Evolutionary conservation across 192 early-diverging fungal species (phyloP).

Genomic region (Coemansia sp.): DNA sequence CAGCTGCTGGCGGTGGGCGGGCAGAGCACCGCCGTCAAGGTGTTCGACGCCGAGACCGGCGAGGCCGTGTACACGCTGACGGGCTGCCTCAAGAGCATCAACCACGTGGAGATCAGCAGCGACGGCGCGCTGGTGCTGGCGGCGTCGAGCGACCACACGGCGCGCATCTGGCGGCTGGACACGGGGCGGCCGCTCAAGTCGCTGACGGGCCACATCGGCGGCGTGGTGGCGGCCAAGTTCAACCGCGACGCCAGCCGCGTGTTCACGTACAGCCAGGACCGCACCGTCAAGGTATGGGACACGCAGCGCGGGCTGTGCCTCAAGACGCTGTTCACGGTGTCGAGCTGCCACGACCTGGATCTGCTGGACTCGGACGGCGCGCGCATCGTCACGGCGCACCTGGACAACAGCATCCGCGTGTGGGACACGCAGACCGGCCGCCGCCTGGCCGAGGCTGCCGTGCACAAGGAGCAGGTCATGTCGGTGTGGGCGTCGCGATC

Average conservation of each 20-base stretch:
- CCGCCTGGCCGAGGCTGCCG: conserved; percentile 80
- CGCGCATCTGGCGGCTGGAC: conserved; percentile 82
- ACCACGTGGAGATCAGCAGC: conserved; percentile 66
- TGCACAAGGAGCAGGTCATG: conserved; percentile 91
- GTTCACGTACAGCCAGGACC: conserved; percentile 93
- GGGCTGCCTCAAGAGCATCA: conserved; percentile 85
- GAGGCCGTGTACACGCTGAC: conserved; percentile 63
- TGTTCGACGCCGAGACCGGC: conserved; percentile 80
- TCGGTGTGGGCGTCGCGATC: conserved; percentile 71
- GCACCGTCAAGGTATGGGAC: conserved; percentile 97
- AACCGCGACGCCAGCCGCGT: conserved; percentile 76
- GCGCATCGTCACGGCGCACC: conserved; percentile 87
- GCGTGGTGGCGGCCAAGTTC: conserved; percentile 89
- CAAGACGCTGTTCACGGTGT: conserved; percentile 90
- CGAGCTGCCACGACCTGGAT: conserved; percentile 92
- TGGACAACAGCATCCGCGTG: conserved; percentile 90
- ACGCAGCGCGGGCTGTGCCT: conserved; percentile 86
- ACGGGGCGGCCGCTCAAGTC: conserved; percentile 87
- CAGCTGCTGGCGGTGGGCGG: conserved; percentile 78
- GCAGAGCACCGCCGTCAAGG: conserved; percentile 78
- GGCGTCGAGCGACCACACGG: conserved; percentile 89
- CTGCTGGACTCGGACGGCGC: conserved; percentile 77
- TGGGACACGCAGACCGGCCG: conserved; percentile 89
- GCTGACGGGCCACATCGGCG: conserved; percentile 93
- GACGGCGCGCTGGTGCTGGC: conserved; percentile 59